Base-by-base conservation (phyloP, 345 rosid genomes). In the Eucalyptus cloeziana region DNA sequence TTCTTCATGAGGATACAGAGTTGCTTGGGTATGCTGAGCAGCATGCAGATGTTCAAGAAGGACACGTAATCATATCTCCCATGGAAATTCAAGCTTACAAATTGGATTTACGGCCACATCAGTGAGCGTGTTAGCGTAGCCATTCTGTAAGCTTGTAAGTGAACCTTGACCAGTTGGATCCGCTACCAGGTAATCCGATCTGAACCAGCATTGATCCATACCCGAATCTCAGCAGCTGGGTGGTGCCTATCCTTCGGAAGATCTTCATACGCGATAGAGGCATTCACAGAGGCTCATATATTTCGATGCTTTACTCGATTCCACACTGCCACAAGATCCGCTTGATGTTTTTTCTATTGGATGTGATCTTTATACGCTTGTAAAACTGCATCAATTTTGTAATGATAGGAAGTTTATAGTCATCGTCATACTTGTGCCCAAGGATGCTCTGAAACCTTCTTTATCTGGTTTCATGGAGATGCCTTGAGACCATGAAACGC, bases 41-140 rank as follows among this genome's bases (percentile, higher is more conserved):
- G 94, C 60, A 89, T 21, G 91, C 90, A 51, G 96, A 95, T 89
- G 91, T 90, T 90, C 94, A 89, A 56, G 97, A 97, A 40, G 99
- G 98, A 86, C 94, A 69, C 86, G 91, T 96, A 37, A 40, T 85
- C 88, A 96, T 98, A 79, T 91, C 97, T 86, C 99, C 99, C 80
- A 98, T 97, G 99, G 99, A 98, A 93, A 93, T 98, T 91, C 97
- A 95, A 90, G 97, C 99, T 44, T 98, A 96, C 94, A 98, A 96
- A 93, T 92, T 98, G 91, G 99, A 96, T 87, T 87, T 98, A 89
- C 93, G 92, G 91, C 95, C 97, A 43, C 88, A 91, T 71, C 89
- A 90, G 88, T 93, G 89, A 93, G 40, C 37, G 4, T 50, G 22
- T 40, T 10, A 43, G 13, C 7, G 3, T 27, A 3, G 27, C 27